Conservation (phyloP, 192 early-diverging fungal species). For the Oehlia diaphana region DNA sequence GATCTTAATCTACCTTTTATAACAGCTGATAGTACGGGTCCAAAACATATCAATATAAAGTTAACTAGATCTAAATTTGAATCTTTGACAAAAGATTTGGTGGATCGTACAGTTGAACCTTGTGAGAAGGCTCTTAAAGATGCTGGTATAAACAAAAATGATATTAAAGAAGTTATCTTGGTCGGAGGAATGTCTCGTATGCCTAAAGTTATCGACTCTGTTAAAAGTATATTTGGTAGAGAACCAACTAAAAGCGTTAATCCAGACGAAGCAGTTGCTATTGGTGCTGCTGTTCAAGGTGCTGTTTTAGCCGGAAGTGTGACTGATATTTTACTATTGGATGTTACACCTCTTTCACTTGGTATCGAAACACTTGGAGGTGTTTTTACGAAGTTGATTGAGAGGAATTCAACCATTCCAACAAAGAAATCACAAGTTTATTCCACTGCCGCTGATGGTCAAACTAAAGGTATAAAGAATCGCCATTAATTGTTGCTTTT, state of each 20-base stretch:
- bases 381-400: constrained; percentile 96
- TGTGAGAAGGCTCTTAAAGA: constrained; percentile 98
- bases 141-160: constrained; percentile 76
- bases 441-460: constrained; percentile 97
- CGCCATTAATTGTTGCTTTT: not conserved
- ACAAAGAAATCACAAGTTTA: constrained; percentile 99
- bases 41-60: constrained; percentile 98
- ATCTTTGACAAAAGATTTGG: constrained; percentile 70
- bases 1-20: constrained; percentile 98
- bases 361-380: constrained; percentile 99
- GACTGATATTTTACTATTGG: constrained; percentile 94
- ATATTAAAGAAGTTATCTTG: constrained; percentile 93
- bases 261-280: constrained; percentile 98
- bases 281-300: constrained; percentile 98
- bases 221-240: constrained; percentile 84
- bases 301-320: constrained; percentile 96
- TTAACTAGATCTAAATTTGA: constrained; percentile 91
- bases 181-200: constrained; percentile 99
- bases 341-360: constrained; percentile 96
- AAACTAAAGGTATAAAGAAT: constrained; percentile 62
- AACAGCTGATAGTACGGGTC: constrained; percentile 81
- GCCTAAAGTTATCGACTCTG: constrained; percentile 94
- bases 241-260: constrained; percentile 96
- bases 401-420: constrained; percentile 97
- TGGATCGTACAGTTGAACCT: constrained; percentile 87